phyloP scores from a whole-genome alignment of 2,329 filamentous ascomycete genomes.

The Calonectria henricotiae region DNA sequence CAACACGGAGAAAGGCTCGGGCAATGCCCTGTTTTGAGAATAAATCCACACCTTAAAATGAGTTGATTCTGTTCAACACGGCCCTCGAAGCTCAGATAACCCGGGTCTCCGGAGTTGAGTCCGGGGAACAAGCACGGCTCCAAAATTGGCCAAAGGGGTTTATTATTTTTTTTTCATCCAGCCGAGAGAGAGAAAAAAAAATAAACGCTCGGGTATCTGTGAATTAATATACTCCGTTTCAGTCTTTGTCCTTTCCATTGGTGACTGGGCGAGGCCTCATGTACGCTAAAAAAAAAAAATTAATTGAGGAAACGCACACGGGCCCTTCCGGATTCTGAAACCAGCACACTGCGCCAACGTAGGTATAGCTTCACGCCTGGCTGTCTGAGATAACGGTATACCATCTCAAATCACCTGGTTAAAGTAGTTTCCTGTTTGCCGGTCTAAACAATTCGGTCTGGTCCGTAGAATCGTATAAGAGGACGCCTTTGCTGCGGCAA shows the following conservation, averaged over 20 bases:
- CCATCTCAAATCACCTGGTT: background rate
- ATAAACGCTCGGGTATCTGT: background rate
- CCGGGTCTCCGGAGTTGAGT: background rate
- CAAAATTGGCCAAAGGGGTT: background rate
- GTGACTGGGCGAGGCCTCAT: background rate
- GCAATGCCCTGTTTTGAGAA: background rate
- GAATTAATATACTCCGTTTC: background rate
- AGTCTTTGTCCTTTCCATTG: background rate
- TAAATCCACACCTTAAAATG: background rate
- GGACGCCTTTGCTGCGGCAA: background rate
- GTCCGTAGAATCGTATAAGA: background rate
- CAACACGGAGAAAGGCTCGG: background rate
- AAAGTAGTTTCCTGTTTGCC: background rate
- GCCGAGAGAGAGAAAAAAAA: too few relatives aligned
- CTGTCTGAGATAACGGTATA: slow-evolving; percentile 21
- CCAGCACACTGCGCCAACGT: background rate
- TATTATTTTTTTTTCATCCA: background rate
- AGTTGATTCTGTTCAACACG: background rate
- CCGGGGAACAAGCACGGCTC: background rate
- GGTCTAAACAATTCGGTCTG: background rate
- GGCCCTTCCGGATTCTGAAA: slow-evolving; percentile 24
- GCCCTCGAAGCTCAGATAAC: background rate
- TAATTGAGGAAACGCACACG: slow-evolving; percentile 18
- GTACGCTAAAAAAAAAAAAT: background rate
- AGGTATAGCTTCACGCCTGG: slow-evolving; percentile 15